phyloP scores from a whole-genome alignment of 495 filamentous ascomycete species.

The Aspergillus campestris region DNA sequence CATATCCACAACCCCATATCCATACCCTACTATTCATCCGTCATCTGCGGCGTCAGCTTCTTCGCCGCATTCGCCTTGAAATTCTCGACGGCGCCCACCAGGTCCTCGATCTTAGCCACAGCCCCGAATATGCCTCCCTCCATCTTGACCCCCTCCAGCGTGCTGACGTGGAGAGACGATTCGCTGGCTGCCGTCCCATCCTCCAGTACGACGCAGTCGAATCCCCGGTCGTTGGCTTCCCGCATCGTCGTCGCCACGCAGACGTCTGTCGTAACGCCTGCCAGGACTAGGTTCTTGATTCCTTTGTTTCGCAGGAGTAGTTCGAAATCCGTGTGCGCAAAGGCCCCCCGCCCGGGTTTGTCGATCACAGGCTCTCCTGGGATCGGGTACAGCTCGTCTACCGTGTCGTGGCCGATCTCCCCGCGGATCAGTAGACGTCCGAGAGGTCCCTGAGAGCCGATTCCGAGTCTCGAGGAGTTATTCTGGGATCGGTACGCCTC shows the following conservation, averaged over 20 bases:
- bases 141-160: slow-evolving; percentile 45
- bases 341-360: slow-evolving; percentile 61
- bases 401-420: slow-evolving; percentile 53
- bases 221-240: slow-evolving; percentile 67
- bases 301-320: slow-evolving; percentile 51
- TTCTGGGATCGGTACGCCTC: slow-evolving; percentile 48
- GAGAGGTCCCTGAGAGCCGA: slow-evolving; percentile 53
- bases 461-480: slow-evolving; percentile 45
- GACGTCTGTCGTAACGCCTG: slow-evolving; percentile 62
- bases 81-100: slow-evolving; percentile 39
- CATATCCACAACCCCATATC: too few species aligned
- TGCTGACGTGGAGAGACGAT: slow-evolving; percentile 37
- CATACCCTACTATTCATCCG: not conserved
- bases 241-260: slow-evolving; percentile 62
- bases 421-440: slow-evolving; percentile 58
- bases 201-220: slow-evolving; percentile 54
- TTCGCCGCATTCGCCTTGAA: slow-evolving; percentile 38
- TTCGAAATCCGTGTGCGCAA: slow-evolving; percentile 57
- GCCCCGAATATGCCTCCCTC: slow-evolving; percentile 55
- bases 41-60: slow-evolving; percentile 37
- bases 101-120: slow-evolving; percentile 38
- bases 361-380: slow-evolving; percentile 54
- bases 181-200: slow-evolving; percentile 47
- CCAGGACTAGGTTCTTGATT: slow-evolving; percentile 57
- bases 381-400: slow-evolving; percentile 50